phyloP scores from a whole-genome alignment of 345 rosid genomes.

The Raphanus sativus region DNA sequence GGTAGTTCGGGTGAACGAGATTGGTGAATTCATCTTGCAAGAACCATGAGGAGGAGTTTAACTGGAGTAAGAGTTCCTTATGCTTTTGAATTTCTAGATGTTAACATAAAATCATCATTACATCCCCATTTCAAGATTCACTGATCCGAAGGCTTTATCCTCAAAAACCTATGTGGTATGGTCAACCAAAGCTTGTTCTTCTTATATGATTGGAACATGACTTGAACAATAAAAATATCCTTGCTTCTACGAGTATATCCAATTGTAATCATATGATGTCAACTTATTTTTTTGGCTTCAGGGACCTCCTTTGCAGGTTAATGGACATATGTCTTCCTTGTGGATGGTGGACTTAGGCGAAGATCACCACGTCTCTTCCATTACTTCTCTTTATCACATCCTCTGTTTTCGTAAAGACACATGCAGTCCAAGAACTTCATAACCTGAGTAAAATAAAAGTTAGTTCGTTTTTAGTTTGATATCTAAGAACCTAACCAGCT shows the following conservation, averaged over 20 bases:
- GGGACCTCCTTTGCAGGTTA: conserved; percentile 89
- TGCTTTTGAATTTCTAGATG: conserved; percentile 7
- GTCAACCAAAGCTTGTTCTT: neutral
- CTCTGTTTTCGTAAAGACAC: neutral
- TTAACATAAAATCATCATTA: conserved; percentile 61
- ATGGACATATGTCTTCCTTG: conserved; percentile 65
- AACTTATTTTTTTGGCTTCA: conserved; percentile 19
- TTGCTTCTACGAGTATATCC: neutral
- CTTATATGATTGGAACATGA: neutral
- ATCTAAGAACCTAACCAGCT: neutral
- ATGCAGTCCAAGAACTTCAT: neutral
- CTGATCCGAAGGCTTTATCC: conserved; percentile 81
- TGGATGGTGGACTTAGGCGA: conserved; percentile 92
- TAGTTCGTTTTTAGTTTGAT: neutral
- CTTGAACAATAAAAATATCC: neutral
- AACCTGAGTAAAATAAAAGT: neutral
- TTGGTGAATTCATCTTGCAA: conserved; percentile 1
- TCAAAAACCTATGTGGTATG: conserved; percentile 82
- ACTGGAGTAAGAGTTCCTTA: conserved; percentile 5
- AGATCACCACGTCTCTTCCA: conserved; percentile 74
- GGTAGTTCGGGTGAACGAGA: neutral
- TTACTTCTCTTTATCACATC: conserved; percentile 3
- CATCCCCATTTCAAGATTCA: conserved; percentile 80
- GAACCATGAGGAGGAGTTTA: conserved; percentile 5
- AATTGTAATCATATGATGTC: neutral